Conservation (phyloP, 192 early-diverging fungal species). For the Lobosporangium transversale region DNA sequence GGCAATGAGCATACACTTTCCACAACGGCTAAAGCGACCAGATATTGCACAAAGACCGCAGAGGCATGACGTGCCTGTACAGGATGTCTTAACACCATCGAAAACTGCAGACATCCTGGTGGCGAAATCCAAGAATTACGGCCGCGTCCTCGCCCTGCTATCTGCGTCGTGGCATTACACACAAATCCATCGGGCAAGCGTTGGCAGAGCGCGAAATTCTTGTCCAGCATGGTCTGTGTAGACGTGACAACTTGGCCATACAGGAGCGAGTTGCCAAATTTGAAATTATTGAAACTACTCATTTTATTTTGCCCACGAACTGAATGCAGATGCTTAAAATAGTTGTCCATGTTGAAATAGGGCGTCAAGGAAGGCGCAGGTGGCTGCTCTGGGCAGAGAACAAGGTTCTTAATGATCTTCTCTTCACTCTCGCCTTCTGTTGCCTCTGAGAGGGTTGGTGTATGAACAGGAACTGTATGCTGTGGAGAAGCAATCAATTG, state of each 20-base stretch:
- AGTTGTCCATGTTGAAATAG: conserved; percentile 66
- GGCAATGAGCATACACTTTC: conserved; percentile 73
- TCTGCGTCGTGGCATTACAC: conserved; percentile 82
- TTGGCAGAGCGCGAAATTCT: conserved; percentile 77
- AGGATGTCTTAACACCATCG: conserved; percentile 80
- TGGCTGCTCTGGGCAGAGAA: conserved; percentile 53
- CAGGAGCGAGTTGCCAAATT: conserved; percentile 78
- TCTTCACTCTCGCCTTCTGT: conserved; percentile 46
- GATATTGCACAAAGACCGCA: conserved; percentile 94
- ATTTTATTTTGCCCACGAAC: conserved; percentile 22
- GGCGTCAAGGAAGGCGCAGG: conserved; percentile 63
- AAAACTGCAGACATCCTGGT: conserved; percentile 89
- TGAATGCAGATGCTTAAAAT: conserved; percentile 59
- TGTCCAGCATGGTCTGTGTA: conserved; percentile 95
- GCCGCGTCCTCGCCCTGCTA: conserved; percentile 91
- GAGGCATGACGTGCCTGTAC: conserved; percentile 61
- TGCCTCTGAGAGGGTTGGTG: conserved; percentile 29
- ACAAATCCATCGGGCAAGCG: conserved; percentile 82
- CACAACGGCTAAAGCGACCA: conserved; percentile 87
- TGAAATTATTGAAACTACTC: conserved; percentile 40
- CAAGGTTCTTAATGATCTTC: conserved; percentile 54
- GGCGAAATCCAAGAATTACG: conserved; percentile 96
- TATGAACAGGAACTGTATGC: conserved; percentile 21
- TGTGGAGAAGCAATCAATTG: conserved; percentile 33
- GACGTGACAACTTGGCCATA: conserved; percentile 83